Percentiles rank a stretch among this genome's conserved stretches.
Evolutionary conservation across 2,329 filamentous ascomycete species (phyloP).

Genomic region (Talaromyces funiculosus): DNA sequence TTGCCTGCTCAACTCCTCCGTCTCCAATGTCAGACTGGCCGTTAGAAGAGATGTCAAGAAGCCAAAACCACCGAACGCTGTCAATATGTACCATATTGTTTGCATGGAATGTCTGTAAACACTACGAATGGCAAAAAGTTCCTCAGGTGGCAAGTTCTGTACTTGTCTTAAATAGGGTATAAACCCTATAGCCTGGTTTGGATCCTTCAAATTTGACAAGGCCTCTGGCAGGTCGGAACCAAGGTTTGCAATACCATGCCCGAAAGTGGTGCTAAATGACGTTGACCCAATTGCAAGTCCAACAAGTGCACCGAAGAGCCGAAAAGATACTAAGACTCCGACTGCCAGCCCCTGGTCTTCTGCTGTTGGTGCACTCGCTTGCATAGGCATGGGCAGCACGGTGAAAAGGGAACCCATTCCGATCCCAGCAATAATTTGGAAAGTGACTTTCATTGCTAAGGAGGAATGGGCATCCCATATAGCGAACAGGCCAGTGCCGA

Average conservation of each 20-base stretch:
- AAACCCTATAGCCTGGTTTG: constrained; percentile 1
- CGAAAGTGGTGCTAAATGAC: constrained; percentile 18
- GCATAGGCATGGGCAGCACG: constrained; percentile 4
- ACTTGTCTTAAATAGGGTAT: background rate
- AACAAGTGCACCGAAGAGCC: constrained; percentile 3
- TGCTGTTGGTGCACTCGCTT: background rate
- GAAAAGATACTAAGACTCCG: constrained; percentile 19
- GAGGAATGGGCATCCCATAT: constrained; percentile 42
- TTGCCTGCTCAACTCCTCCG: background rate
- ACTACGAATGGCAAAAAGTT: background rate
- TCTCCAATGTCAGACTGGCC: constrained; percentile 1
- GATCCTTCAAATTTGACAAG: background rate
- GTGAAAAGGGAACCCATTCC: constrained; percentile 11
- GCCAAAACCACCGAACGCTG: background rate
- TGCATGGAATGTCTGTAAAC: background rate
- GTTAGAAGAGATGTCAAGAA: background rate
- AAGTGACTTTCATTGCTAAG: background rate
- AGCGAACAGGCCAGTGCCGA: constrained; percentile 27
- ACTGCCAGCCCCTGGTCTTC: constrained; percentile 10
- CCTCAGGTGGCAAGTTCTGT: background rate
- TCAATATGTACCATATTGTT: constrained; percentile 4
- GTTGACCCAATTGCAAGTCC: constrained; percentile 6
- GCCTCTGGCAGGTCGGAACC: background rate
- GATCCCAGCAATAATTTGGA: constrained; percentile 13
- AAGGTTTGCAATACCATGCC: background rate